Conservation (phyloP, 768 basidiomycete genomes). For the Rhizopogon salebrosus region DNA sequence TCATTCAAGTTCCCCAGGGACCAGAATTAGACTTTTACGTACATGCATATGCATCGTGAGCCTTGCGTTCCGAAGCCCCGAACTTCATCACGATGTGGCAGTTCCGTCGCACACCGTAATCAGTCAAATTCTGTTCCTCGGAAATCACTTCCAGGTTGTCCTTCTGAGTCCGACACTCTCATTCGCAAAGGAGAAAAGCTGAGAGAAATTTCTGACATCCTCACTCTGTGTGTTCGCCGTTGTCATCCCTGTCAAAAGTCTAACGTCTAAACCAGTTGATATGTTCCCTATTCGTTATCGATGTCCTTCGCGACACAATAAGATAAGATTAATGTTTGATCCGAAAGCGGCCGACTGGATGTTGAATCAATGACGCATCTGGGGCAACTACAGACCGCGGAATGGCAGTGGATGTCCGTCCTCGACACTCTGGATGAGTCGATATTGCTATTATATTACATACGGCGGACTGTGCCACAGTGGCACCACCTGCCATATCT, state of each 20-base stretch:
- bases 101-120: too few relatives aligned
- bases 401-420: background rate
- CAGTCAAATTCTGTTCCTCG: too few relatives aligned
- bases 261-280: background rate
- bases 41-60: too few relatives aligned
- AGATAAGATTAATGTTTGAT: conserved; percentile 27
- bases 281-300: background rate
- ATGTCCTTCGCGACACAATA: conserved; percentile 9
- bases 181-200: too few relatives aligned
- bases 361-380: conserved; percentile 23
- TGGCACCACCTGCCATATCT: conserved; percentile 8
- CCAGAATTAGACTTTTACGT: too few relatives aligned
- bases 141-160: too few relatives aligned
- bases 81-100: too few relatives aligned
- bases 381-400: conserved; percentile 15
- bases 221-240: background rate
- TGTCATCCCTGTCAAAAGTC: background rate
- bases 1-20: too few relatives aligned
- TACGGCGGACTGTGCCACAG: background rate
- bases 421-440: background rate
- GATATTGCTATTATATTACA: background rate
- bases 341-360: conserved; percentile 14
- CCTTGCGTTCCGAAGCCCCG: too few relatives aligned
- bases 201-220: background rate
- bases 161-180: too few relatives aligned